Conservation (phyloP, 208 protist genomes). For the Strigomonas culicis region DNA sequence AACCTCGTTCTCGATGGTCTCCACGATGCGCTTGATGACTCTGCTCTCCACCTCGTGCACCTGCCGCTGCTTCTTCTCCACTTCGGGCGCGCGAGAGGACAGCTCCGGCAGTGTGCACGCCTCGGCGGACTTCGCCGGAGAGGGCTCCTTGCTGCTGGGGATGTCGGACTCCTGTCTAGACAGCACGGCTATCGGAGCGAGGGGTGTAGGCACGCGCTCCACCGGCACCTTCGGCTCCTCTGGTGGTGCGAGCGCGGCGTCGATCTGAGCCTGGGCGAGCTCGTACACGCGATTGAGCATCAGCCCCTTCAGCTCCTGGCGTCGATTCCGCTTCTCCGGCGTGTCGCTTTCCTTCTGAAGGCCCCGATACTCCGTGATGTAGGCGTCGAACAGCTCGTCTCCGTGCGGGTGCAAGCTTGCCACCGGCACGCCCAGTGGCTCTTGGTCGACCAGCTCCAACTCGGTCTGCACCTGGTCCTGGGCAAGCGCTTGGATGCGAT, state of each 20-base stretch:
- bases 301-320: neutral
- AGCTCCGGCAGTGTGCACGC: neutral
- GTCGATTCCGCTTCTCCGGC: neutral
- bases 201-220: slow-evolving; percentile 37
- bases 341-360: neutral
- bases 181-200: neutral
- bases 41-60: slow-evolving; percentile 27
- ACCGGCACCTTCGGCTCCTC: slow-evolving; percentile 56
- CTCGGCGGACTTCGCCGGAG: neutral
- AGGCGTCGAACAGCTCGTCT: neutral
- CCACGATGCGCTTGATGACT: slow-evolving; percentile 55
- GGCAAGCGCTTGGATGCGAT: neutral
- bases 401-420: neutral
- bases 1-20: slow-evolving; percentile 30
- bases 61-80: neutral
- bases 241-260: slow-evolving; percentile 51
- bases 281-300: slow-evolving; percentile 40
- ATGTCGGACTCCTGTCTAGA: neutral
- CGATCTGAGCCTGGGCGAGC: slow-evolving; percentile 56
- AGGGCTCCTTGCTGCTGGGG: neutral
- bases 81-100: neutral
- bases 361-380: neutral
- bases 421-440: neutral
- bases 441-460: neutral
- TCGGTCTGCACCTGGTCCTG: neutral